Percentiles rank a stretch among this genome's conserved stretches.
These are phyloP conservation scores for Aspergillus fumigatiaffinis DNA, from an alignment of 2,329 filamentous ascomycete species.

Conservation along the genomic window DNA sequence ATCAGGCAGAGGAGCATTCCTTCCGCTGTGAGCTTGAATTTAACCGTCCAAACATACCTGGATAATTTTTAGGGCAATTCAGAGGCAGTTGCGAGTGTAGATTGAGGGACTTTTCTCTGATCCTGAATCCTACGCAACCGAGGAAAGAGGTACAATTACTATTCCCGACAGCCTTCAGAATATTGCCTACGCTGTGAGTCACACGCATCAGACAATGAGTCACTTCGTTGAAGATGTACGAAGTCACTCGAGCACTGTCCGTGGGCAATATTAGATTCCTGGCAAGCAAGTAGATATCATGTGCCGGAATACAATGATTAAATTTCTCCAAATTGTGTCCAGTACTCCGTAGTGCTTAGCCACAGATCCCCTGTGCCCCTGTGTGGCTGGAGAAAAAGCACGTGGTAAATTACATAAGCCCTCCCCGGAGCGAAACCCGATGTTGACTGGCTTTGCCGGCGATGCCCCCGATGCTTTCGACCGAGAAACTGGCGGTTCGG, in stretches of 20 bases:
- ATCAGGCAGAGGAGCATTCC: neutral
- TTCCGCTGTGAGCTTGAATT: neutral
- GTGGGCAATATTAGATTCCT: neutral
- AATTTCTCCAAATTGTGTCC: neutral
- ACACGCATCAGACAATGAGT: slow-evolving; percentile 17
- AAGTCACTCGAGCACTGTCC: neutral
- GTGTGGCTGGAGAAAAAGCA: neutral
- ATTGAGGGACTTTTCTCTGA: neutral
- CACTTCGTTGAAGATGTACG: neutral
- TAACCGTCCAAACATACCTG: slow-evolving; percentile 7
- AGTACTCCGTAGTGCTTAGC: neutral
- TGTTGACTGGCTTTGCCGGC: neutral
- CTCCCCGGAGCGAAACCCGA: neutral
- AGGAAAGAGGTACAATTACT: slow-evolving; percentile 10
- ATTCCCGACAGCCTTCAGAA: slow-evolving; percentile 11
- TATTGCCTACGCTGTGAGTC: slow-evolving; percentile 5
- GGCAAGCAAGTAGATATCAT: neutral
- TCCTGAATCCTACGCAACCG: slow-evolving; percentile 5
- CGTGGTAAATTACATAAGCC: neutral
- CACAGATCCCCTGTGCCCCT: neutral
- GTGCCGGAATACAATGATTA: neutral
- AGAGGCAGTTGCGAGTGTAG: neutral
- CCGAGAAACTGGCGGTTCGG: neutral
- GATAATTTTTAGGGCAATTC: neutral
- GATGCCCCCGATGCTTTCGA: neutral